Conservation (phyloP, 768 basidiomycete species). For the Auricularia heimuer region DNA sequence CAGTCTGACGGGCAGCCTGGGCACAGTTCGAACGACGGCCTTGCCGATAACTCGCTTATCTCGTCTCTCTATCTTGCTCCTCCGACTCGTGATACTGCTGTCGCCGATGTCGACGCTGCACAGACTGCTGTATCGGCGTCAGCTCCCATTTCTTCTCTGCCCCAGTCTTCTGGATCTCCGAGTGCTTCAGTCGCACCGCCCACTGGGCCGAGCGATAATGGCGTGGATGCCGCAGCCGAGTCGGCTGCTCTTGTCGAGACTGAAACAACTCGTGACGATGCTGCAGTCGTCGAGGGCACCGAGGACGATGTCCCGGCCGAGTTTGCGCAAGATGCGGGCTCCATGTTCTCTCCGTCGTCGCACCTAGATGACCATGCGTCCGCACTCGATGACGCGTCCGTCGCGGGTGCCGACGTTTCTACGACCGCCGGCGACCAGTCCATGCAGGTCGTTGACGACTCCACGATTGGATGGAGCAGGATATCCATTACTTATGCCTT, state of each 20-base stretch:
- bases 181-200: too few relatives aligned
- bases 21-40: conserved; percentile 14
- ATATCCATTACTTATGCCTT: conserved; percentile 94
- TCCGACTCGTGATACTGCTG: conserved; percentile 26
- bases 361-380: not conserved
- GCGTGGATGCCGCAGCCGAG: too few relatives aligned
- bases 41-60: conserved; percentile 24
- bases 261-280: conserved; percentile 37
- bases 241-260: conserved; percentile 17
- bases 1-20: conserved; percentile 17
- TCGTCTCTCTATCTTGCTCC: conserved; percentile 39
- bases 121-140: too few relatives aligned
- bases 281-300: conserved; percentile 32
- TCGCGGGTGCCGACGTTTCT: not conserved
- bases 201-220: too few relatives aligned
- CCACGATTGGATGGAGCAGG: not conserved
- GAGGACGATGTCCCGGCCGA: not conserved
- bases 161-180: too few relatives aligned
- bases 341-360: not conserved
- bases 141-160: too few relatives aligned
- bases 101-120: conserved; percentile 28
- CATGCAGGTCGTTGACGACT: not conserved
- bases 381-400: not conserved
- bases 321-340: not conserved
- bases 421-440: not conserved